Evolutionary conservation across 768 basidiomycete genomes (phyloP), one percentile per base, ranked within the genome.

Genomic region (Cystofilobasidium macerans): DNA sequence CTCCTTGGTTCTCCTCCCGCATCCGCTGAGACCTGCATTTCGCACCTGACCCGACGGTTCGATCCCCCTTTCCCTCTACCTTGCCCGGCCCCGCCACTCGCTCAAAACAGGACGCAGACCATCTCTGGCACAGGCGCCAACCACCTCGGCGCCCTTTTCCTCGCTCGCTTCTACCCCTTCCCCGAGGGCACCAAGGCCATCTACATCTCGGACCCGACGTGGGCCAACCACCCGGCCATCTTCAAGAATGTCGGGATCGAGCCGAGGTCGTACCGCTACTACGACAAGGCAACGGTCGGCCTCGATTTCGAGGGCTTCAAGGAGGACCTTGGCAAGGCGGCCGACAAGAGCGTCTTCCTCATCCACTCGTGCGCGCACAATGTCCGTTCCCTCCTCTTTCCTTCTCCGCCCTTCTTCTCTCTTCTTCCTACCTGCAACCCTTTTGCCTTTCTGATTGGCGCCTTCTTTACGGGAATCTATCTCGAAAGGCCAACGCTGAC

Each of bases 111-210:
- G 74, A 87, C 87, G 56, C 93, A 98, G 78, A 93, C 93, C 18
- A 88, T 95, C 70, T 94, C 90, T 18, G 93, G 93, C 32, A 98
- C 93, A 2, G 93, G 93, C 58, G 93, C 93, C 57, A 93, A 94
- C 79, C 92, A 94, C 77, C 82, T 94, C 57, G 93, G 85, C 30
- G 92, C 85, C 2, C 78, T 91, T 61, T 95, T 95, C 80, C 77
- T 97, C 70, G 84, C 85, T 69, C 80, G 80, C 68, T 92, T 88
- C 78, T 95, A 94, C 78, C 63, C 70, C 26, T 71, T 71, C 64
- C 78, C 80, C 3, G 88, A 82, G 79, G 77, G 78, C 61, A 75
- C 81, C 57, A 86, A 87, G 71, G 82, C 80, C 69, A 77, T 95
- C 69, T 91, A 86, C 76, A 74, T 99, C 71, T 92, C 92, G 73